Evolutionary conservation across 2,329 filamentous ascomycete genomes (phyloP), one percentile per base, ranked within the genome.

Genomic region (Penicillium oxalicum): DNA sequence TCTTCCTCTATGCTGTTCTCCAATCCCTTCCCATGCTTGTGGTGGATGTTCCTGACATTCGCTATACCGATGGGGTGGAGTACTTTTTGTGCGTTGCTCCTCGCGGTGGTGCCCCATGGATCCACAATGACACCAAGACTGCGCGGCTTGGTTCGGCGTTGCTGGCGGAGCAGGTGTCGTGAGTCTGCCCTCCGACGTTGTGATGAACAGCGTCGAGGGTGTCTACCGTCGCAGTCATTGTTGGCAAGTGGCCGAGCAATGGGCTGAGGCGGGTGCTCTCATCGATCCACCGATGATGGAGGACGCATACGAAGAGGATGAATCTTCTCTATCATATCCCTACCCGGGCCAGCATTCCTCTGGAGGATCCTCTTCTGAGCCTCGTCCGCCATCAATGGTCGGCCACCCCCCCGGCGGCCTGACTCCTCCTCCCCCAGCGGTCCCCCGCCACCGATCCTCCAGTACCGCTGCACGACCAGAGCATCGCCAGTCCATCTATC

Each of bases 191-290:
- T 77, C 77, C 0, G 82, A 86, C 59, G 70, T 84, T 26, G 79
- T 86, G 38, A 79, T 84, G 54, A 77, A 86, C 57, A 80, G 83
- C 13, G 77, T 84, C 1, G 84, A 87, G 60, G 83, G 80, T 39
- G 78, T 84, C 38, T 87, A 86, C 65, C 77, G 80, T 12, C 78
- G 83, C 37, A 84, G 80, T 52, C 84, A 87, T 62, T 87, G 83
- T 67, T 88, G 84, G 84, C 70, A 76, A 49, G 75, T 78, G 58
- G 83, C 82, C 3, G 75, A 80, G 56, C 73, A 77, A 56, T 87
- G 84, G 84, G 74, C 74, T 7, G 70, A 73, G 33, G 70, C 72
- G 13, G 64, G 66, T 45, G 56, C 62, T 43, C 56, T 69, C 12
- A 50, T 69, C 38, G 64, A 57, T 3, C 63, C 65, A 4, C 62